Evolutionary conservation across 2,329 filamentous ascomycete genomes (phyloP).

Genomic region (Epichloe gansuensis): DNA sequence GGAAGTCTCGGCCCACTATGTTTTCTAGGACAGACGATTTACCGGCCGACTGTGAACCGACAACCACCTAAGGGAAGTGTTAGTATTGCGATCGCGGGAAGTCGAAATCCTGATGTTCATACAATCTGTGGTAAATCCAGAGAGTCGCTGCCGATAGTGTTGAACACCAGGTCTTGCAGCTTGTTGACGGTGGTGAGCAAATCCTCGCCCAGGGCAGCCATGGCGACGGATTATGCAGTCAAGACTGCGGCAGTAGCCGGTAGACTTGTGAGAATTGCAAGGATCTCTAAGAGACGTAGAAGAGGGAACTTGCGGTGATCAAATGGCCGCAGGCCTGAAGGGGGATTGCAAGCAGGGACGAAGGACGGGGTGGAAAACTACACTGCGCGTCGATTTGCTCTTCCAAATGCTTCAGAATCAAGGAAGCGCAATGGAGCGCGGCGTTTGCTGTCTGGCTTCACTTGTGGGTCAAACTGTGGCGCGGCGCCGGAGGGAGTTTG

Average conservation of each 20-base stretch:
- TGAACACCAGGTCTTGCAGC: slow-evolving; percentile 96
- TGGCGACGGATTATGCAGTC: slow-evolving; percentile 29
- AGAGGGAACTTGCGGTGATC: background rate
- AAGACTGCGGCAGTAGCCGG: background rate
- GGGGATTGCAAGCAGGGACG: slow-evolving; percentile 1
- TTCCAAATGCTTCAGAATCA: slow-evolving; percentile 2
- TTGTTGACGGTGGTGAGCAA: slow-evolving; percentile 94
- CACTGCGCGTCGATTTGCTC: slow-evolving; percentile 7
- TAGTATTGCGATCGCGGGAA: slow-evolving; percentile 2
- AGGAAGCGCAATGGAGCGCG: slow-evolving; percentile 2
- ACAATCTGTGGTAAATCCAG: slow-evolving; percentile 97
- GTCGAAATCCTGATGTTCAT: slow-evolving; percentile 23
- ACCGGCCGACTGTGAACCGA: slow-evolving; percentile 94
- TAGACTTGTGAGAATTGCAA: background rate
- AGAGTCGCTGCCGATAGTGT: slow-evolving; percentile 98
- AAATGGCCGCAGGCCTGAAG: slow-evolving; percentile 1
- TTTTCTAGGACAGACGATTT: slow-evolving; percentile 99
- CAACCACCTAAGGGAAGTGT: slow-evolving; percentile 61
- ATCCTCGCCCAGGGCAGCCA: slow-evolving; percentile 94
- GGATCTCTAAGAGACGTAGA: background rate
- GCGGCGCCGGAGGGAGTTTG: background rate
- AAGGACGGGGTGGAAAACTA: slow-evolving; percentile 1
- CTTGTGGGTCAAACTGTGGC: background rate
- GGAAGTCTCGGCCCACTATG: slow-evolving; percentile 93
- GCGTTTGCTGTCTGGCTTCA: background rate